Base-by-base conservation (phyloP, 345 rosid genomes). In the Eucalyptus cloeziana region DNA sequence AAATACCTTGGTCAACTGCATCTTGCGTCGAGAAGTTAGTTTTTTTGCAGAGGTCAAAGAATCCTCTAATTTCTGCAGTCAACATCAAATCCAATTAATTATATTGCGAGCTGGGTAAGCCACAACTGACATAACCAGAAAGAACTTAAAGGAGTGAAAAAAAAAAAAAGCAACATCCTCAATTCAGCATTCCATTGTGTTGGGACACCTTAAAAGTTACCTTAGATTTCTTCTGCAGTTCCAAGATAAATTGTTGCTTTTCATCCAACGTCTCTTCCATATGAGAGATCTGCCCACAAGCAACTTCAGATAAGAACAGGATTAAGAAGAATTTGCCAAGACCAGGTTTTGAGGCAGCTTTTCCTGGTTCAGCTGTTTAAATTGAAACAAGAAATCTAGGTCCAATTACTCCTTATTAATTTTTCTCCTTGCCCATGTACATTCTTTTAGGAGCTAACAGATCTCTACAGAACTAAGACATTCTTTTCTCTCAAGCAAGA, bases 51-150 rank as follows among this genome's bases (percentile, higher is more conserved):
- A 86, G 43, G 94, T 90, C 93, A 97, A 89, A 17, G 94, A 91
- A 90, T 95, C 98, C 91, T 96, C 99, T 90, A 96, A 88, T 90
- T 89, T 94, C 99, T 97, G 94, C 90, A 90, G 47, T 89, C 87
- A 93, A 54, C 86, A 89, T 76, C 40, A 64, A 27, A 89, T 19
- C 22, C 37, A 10, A 60, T n/a, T 52, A 33, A 22, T 13, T 19
- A 24, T 52, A 40, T 51, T 40, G 45, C 30, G 40, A 76, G 85
- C 30, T 13, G 7, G 83, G 83, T 76, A 21, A 76, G 30, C 83
- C 85, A 76, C 47, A 40, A 56, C 69, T 69, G 21, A 49, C 56
- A 86, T 49, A 10, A 86, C 90, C 27, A 21, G 44, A 14, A 91
- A 45, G 56, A 49, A 67, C 51, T 88, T 30, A 49, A 62, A 83